These are phyloP conservation scores for Saturnispora zaruensis DNA, from an alignment of 805 yeast genomes.

Conservation along the genomic window DNA sequence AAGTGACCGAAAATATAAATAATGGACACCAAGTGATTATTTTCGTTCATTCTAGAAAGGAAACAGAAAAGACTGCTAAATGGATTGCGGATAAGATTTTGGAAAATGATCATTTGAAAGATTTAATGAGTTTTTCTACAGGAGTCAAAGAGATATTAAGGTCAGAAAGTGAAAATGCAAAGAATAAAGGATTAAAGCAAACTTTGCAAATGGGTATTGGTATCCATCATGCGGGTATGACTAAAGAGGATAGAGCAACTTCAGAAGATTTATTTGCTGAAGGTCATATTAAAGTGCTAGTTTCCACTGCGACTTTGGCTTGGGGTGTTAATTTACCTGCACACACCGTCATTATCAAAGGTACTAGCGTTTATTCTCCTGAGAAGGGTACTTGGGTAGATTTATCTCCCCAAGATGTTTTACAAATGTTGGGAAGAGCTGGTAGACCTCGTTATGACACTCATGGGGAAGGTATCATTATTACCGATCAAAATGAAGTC, in stretches of 20 bases:
- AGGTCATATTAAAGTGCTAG: slow-evolving; percentile 74
- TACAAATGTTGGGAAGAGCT: slow-evolving; percentile 98
- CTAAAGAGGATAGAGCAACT: slow-evolving; percentile 60
- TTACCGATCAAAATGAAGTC: slow-evolving; percentile 77
- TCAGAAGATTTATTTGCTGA: slow-evolving; percentile 85
- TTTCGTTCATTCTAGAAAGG: slow-evolving; percentile 91
- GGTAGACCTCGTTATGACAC: slow-evolving; percentile 94
- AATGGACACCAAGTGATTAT: slow-evolving; percentile 74
- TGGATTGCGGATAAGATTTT: slow-evolving; percentile 55
- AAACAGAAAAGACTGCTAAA: slow-evolving; percentile 76
- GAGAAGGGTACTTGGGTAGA: slow-evolving; percentile 84
- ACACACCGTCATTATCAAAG: slow-evolving; percentile 86
- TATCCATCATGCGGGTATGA: slow-evolving; percentile 86
- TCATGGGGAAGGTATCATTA: slow-evolving; percentile 88
- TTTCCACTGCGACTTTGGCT: slow-evolving; percentile 88
- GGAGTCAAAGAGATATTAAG: slow-evolving; percentile 57
- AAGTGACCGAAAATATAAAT: slow-evolving; percentile 51
- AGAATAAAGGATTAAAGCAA: slow-evolving; percentile 46
- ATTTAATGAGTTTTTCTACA: slow-evolving; percentile 37
- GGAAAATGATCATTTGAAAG: slow-evolving; percentile 44
- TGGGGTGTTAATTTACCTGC: slow-evolving; percentile 98
- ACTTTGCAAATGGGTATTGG: slow-evolving; percentile 70
- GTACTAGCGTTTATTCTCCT: slow-evolving; percentile 90
- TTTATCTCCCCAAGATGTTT: slow-evolving; percentile 86
- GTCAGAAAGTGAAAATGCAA: slow-evolving; percentile 51